Base-by-base conservation (phyloP, 116 monocot species). In the Zostera marina region DNA sequence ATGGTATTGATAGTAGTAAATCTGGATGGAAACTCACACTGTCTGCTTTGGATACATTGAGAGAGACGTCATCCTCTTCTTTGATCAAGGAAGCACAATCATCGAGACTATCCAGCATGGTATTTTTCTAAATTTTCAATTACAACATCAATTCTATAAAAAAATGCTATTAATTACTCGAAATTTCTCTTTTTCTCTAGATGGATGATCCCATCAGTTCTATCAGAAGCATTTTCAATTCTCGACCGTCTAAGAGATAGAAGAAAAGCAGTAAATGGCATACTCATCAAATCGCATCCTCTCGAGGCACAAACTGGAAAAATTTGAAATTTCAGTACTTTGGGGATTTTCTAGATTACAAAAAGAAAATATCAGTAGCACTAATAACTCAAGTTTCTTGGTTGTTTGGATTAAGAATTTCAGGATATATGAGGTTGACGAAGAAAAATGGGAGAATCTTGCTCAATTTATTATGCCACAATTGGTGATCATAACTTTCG, bases 21-120 rank as follows among this genome's bases (percentile, higher is more conserved):
- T 80, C 96, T 42, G 96, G 96, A 14, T 96, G 89, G 89, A 80
- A 77, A 72, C 4, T 80, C 64, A 74, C 74, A 12, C 77, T 96
- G 11, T 62, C 56, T 41, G 82, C 89, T 64, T 62, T 96, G 68
- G 58, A 65, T 22, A 72, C 60, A 47, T n/a, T n/a, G 74, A 77
- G 9, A 71, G 63, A 24, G 68, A 61, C 67, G 55, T 72, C 68
- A 59, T 39, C 61, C 13, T 42, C 10, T 42, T n/a, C 59, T 14
- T 25, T 44, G 39, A 17, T 58, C 54, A 52, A 56, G 22, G 71
- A 70, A 67, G 47, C 60, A n/a, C 25, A 15, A 0, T 21, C 66
- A 3, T 39, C 71, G 24, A 69, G 32, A 47, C 69, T 65, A 9
- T 66, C 72, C n/a, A 73, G 75, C 51, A 85, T 85, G 77, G 94